These are phyloP conservation scores for Dothistroma septosporum DNA, from an alignment of 2,329 filamentous ascomycete species.

Conservation along the genomic window DNA sequence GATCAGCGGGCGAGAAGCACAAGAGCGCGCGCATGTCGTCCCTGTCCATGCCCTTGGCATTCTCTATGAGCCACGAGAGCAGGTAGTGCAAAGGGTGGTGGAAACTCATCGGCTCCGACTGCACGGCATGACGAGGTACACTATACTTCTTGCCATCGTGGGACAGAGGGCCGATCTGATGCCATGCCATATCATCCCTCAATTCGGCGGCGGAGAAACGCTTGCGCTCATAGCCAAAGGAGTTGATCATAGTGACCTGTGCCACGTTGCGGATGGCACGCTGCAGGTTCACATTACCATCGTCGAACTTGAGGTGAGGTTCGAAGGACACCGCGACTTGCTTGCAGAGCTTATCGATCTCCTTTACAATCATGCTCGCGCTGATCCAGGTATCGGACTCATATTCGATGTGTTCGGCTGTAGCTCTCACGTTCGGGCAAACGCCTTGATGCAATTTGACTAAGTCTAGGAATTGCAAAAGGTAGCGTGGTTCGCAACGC, in stretches of 20 bases:
- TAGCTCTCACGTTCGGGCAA: constrained; percentile 84
- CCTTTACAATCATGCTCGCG: constrained; percentile 85
- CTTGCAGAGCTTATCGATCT: constrained; percentile 88
- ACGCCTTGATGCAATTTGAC: constrained; percentile 97
- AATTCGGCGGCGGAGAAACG: constrained; percentile 85
- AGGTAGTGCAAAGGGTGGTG: constrained; percentile 96
- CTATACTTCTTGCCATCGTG: constrained; percentile 44
- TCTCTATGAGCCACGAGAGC: constrained; percentile 91
- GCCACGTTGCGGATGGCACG: constrained; percentile 70
- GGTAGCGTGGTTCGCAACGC: constrained; percentile 76
- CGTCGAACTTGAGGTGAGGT: constrained; percentile 46
- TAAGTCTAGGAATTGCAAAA: constrained; percentile 90
- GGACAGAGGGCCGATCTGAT: constrained; percentile 77
- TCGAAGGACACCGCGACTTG: constrained; percentile 85
- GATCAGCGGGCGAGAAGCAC: constrained; percentile 65
- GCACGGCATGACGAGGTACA: constrained; percentile 83
- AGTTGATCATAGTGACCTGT: constrained; percentile 81
- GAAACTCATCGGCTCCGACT: constrained; percentile 89
- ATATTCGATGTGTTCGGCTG: constrained; percentile 96
- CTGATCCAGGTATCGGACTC: constrained; percentile 98
- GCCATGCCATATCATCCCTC: constrained; percentile 80
- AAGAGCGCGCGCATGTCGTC: constrained; percentile 66
- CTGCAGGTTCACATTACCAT: constrained; percentile 61
- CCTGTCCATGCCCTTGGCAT: constrained; percentile 68
- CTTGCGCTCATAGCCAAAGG: constrained; percentile 79